Percentiles rank a stretch among this genome's conserved stretches.
phyloP scores from a whole-genome alignment of 1,139 yeast genomes.

The Debaryomyces nepalensis region DNA sequence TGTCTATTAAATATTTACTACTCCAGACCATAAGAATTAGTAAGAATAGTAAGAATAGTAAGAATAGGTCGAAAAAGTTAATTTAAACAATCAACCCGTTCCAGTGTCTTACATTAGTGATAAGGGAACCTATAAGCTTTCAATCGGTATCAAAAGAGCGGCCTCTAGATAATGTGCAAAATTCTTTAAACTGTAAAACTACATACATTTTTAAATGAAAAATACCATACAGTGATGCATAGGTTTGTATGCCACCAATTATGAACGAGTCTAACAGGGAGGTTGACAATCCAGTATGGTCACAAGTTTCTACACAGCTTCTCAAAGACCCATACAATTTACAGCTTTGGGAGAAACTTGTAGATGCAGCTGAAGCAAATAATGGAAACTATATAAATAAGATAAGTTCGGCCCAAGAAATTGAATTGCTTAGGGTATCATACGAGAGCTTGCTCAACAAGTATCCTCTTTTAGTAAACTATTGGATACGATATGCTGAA shows the following conservation, averaged over 20 bases:
- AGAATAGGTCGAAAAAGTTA: no score
- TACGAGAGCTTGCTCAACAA: conserved; percentile 61
- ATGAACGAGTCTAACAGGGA: conserved; percentile 4
- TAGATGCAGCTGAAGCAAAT: conserved; percentile 35
- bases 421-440: conserved; percentile 50
- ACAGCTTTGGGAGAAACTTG: conserved; percentile 53
- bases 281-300: conserved; percentile 23
- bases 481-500: conserved; percentile 79
- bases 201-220: not conserved
- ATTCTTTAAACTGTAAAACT: not conserved
- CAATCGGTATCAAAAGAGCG: no score
- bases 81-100: no score
- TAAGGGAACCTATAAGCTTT: no score
- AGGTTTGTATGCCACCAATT: not conserved
- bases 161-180: not conserved
- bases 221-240: not conserved
- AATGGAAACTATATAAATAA: conserved; percentile 43
- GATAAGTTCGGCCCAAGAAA: conserved; percentile 42
- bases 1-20: no score
- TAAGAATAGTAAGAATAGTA: no score
- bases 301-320: conserved; percentile 32
- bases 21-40: no score
- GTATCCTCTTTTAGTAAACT: conserved; percentile 75
- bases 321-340: conserved; percentile 51
- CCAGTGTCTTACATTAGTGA: no score